Conservation (phyloP, 257 asterid genomes). For the Scutellaria barbata region DNA sequence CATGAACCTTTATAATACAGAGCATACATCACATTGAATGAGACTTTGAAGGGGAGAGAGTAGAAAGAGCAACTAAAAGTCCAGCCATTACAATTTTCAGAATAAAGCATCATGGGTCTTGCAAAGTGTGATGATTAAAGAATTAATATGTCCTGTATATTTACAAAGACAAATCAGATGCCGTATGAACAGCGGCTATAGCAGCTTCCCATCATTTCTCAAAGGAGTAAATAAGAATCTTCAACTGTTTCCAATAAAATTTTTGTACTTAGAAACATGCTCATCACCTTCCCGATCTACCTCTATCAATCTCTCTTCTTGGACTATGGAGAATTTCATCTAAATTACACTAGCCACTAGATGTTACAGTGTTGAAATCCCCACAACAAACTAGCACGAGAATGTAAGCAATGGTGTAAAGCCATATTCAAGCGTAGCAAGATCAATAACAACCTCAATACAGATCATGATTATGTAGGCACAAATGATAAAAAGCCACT, state of each 20-base stretch:
- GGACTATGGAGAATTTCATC: conserved; percentile 7
- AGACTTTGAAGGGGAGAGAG: conserved; percentile 10
- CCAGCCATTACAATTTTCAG: conserved; percentile 10
- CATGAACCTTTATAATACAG: conserved; percentile 54
- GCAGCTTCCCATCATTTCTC: conserved; percentile 10
- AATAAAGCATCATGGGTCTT: conserved; percentile 18
- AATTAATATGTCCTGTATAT: not conserved
- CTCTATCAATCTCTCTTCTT: conserved; percentile 16
- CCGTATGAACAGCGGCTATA: not conserved
- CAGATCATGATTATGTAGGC: not conserved
- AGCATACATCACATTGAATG: conserved; percentile 22
- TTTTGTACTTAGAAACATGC: not conserved
- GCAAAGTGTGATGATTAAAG: not conserved
- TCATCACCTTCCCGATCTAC: not conserved
- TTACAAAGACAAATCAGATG: conserved; percentile 17
- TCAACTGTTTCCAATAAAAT: conserved; percentile 12
- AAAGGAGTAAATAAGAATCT: conserved; percentile 14
- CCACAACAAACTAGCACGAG: conserved; percentile 4
- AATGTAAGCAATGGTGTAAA: not conserved
- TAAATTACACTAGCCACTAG: not conserved
- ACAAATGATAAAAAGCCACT: not conserved
- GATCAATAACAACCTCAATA: not conserved
- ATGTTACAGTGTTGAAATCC: not conserved
- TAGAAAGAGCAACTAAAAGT: not conserved
- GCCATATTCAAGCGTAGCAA: not conserved